phyloP scores from a whole-genome alignment of 768 basidiomycete species.

The Suillus plorans region DNA sequence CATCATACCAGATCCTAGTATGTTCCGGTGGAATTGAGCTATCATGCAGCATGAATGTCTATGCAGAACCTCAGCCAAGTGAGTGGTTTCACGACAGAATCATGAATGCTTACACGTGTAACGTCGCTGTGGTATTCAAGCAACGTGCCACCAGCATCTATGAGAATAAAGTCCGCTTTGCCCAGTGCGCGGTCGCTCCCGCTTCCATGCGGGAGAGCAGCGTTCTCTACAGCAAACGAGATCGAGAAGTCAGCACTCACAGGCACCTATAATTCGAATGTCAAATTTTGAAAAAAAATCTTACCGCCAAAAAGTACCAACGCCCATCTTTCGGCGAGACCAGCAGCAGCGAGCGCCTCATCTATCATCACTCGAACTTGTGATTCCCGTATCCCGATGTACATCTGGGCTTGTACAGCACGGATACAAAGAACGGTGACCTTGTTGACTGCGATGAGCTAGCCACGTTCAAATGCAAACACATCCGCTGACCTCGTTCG shows the following conservation, averaged over 20 bases:
- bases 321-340: conserved; percentile 56
- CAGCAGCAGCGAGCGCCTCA: conserved; percentile 53
- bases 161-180: conserved; percentile 63
- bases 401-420: conserved; percentile 56
- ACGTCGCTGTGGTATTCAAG: conserved; percentile 80
- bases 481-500: conserved; percentile 60
- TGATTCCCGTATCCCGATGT: conserved; percentile 76
- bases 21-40: conserved; percentile 56
- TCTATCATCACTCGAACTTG: conserved; percentile 59
- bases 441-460: conserved; percentile 35
- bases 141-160: conserved; percentile 71
- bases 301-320: conserved; percentile 79
- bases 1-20: conserved; percentile 59
- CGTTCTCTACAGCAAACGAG: conserved; percentile 57
- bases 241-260: conserved; percentile 6
- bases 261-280: not conserved
- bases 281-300: conserved; percentile 16
- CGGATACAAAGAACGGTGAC: conserved; percentile 78
- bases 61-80: conserved; percentile 1
- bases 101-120: conserved; percentile 55
- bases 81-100: not conserved
- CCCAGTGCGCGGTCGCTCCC: conserved; percentile 66
- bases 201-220: conserved; percentile 81
- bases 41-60: conserved; percentile 66
- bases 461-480: not conserved